Base-by-base conservation (phyloP, 495 filamentous ascomycete genomes). In the Penicillium parvum region DNA sequence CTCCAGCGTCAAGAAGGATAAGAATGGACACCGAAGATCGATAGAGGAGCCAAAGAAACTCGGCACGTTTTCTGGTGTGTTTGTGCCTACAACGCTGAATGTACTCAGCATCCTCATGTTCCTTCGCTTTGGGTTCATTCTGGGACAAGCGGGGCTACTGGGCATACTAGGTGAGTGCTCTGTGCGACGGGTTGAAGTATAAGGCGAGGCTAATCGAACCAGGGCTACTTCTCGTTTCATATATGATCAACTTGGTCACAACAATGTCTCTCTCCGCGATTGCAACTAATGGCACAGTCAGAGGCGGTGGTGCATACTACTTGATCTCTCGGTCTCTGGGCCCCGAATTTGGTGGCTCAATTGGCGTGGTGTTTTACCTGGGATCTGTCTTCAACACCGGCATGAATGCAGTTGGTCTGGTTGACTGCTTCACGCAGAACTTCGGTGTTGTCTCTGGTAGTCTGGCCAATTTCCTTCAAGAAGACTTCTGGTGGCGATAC, bases 31-130 rank as follows among this genome's bases (percentile, higher is more conserved):
- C 63, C 50, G 64, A 54, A 17, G 76, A 35, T 61, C 72, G 16
- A 52, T 69, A 34, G 78, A 79, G 21, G 69, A 67, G 32, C 53
- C 68, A 2, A 70, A 69, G 45, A 90, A 88, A 59, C 73, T 90
- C 39, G 83, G 84, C 11, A 80, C 79, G 3, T 82, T 86, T 55
- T 84, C 85, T 7, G 86, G 86, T 6, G 88, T 92, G 27, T 95
- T 90, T 59, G 84, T 92, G 15, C 88, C 88, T 16, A 89, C 87
- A 5, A 88, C 80, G 33, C 65, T 92, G 51, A 95, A 94, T 63
- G 87, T 94, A n/a, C 66, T 94, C 34, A 91, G 86, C 49, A 95
- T 95, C 69, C 77, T 95, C 29, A 92, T 94, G 88, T 95, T 95
- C 66, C 69, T 90, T 60, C 74, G 86, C 19, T 90, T 90, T 54